These are phyloP conservation scores for Knufia fluminis DNA, from an alignment of 2,329 filamentous ascomycete species.

Conservation along the genomic window DNA sequence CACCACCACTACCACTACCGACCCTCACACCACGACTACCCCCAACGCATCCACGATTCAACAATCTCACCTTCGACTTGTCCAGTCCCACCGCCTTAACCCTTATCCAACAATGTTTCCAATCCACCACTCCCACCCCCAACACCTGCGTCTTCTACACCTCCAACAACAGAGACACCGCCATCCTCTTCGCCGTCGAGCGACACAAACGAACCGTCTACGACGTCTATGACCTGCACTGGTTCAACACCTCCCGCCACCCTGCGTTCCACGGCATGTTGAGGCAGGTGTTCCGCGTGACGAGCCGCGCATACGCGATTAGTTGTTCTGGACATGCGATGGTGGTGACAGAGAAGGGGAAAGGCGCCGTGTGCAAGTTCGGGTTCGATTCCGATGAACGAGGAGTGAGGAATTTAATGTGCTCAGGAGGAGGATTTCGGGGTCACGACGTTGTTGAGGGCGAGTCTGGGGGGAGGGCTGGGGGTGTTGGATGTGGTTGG, in stretches of 20 bases:
- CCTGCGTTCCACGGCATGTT: no score
- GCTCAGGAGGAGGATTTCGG: background rate
- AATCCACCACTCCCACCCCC: background rate
- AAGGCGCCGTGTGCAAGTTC: background rate
- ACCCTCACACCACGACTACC: background rate
- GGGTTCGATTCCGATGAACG: background rate
- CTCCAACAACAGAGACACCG: background rate
- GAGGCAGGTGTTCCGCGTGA: no score
- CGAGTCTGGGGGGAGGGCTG: background rate
- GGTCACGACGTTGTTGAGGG: background rate
- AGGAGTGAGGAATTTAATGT: background rate
- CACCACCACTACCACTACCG: background rate
- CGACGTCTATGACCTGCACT: background rate
- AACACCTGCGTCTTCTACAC: background rate
- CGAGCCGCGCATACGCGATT: background rate
- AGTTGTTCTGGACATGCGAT: background rate
- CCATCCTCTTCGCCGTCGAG: background rate
- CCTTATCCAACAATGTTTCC: background rate
- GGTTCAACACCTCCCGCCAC: background rate
- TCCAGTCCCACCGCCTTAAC: background rate
- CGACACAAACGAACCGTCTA: background rate
- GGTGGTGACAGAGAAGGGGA: background rate
- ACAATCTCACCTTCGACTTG: background rate
- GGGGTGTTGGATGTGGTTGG: background rate
- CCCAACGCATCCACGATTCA: background rate